Percentiles rank a stretch among this genome's conserved stretches.
Evolutionary conservation across 805 yeast species (phyloP).

Genomic region (Kazachstania taianensis): DNA sequence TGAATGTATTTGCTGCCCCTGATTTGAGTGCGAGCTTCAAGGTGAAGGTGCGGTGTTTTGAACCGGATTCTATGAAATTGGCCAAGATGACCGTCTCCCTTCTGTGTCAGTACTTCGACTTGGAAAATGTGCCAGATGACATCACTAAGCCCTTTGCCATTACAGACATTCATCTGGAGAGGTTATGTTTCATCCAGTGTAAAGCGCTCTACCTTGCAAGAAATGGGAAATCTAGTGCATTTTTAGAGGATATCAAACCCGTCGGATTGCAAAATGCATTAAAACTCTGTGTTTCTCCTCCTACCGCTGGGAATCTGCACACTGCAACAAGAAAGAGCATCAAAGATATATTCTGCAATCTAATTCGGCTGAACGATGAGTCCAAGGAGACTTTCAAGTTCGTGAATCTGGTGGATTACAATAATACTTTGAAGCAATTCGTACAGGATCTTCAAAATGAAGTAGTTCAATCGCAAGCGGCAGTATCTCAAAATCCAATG

Average conservation of each 20-base stretch:
- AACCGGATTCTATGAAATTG: slow-evolving; percentile 8
- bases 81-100: slow-evolving; percentile 16
- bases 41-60: neutral
- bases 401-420: too few species aligned
- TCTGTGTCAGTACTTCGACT: slow-evolving; percentile 12
- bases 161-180: slow-evolving; percentile 14
- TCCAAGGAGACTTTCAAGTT: too few species aligned
- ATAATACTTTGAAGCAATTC: too few species aligned
- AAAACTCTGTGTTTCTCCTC: too few species aligned
- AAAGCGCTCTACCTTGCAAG: slow-evolving; percentile 10
- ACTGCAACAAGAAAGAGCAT: too few species aligned
- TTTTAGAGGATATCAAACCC: slow-evolving; percentile 11
- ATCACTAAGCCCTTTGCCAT: too few species aligned
- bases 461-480: too few species aligned
- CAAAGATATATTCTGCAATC: too few species aligned
- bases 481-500: slow-evolving; percentile 10
- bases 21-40: too few species aligned
- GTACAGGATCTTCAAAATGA: too few species aligned
- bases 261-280: slow-evolving; percentile 6
- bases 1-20: neutral
- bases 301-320: too few species aligned
- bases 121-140: slow-evolving; percentile 5
- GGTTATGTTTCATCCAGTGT: slow-evolving; percentile 15
- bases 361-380: too few species aligned
- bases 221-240: slow-evolving; percentile 4